Evolutionary conservation across 2,329 filamentous ascomycete genomes (phyloP), one percentile per base, ranked within the genome.

Genomic region (Colletotrichum magnum): DNA sequence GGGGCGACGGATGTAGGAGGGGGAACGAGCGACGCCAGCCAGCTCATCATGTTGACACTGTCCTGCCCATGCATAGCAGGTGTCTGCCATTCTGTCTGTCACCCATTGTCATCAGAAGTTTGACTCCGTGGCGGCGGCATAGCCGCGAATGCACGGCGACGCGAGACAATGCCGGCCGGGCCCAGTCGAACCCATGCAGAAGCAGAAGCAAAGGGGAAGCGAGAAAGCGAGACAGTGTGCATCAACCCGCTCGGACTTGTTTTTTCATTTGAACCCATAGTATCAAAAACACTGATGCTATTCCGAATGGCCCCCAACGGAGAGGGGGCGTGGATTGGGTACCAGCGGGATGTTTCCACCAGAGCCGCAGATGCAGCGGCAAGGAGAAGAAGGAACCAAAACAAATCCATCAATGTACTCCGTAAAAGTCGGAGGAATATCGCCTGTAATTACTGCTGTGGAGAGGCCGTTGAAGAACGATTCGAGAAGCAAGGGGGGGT

Each of bases 381-480:
- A 54, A 39, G 32, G 50, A 57, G 36, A 24, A 50, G 16, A 36
- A 48, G 39, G 53, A n/a, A 13, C 21, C 58, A 36, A 32, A 36
- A 36, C 32, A 36, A 9, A 9, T 36, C 9, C 32, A 36, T 36
- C 10, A 15, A 26, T 56, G 18, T 18, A 18, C 18, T 18, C 51
- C 2, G 9, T 56, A 43, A 36, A 36, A 10, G 32, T 36, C 32
- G 32, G 59, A 47, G 45, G 16, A 24, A 24, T 21, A 45, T 61
- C 36, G 48, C 45, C 66, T 56, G 26, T 61, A 64, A 68, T 64
- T 59, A 68, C 58, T 59, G 54, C 41, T 43, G 66, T 58, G 66
- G 61, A 52, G 48, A 21, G 56, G 50, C 62, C 62, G 51, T 66
- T 61, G 62, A 65, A 66, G 67, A 69, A 61, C 56, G 50, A 69